Percentiles rank a stretch among this genome's conserved stretches.
Evolutionary conservation across 441 rosid genomes (phyloP).

Genomic region (Adansonia grandidieri): DNA sequence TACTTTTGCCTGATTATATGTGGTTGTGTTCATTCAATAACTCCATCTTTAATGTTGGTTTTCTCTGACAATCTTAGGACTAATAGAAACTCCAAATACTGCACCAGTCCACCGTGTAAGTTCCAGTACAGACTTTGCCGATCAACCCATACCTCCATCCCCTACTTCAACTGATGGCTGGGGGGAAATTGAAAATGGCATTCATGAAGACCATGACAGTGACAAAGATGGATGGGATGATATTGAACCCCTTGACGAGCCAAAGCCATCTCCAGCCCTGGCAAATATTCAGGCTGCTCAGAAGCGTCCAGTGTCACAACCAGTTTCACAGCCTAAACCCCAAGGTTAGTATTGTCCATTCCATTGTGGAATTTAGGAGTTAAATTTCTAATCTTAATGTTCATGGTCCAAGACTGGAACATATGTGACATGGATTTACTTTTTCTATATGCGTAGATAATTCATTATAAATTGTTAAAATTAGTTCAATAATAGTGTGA

Average conservation of each 20-base stretch:
- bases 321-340: conserved; percentile 70
- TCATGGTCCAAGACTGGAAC: neutral
- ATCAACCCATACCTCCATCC: conserved; percentile 74
- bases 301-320: conserved; percentile 67
- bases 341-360: conserved; percentile 55
- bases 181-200: conserved; percentile 95
- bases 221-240: conserved; percentile 99
- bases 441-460: neutral
- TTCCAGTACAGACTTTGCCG: conserved; percentile 74
- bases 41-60: conserved; percentile 31
- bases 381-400: neutral
- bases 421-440: neutral
- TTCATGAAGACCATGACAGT: conserved; percentile 65
- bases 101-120: conserved; percentile 52
- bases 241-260: conserved; percentile 88
- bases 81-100: conserved; percentile 54
- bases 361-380: neutral
- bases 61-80: conserved; percentile 44
- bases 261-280: conserved; percentile 78
- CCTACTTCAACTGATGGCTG: conserved; percentile 99
- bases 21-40: conserved; percentile 10
- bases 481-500: neutral
- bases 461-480: neutral
- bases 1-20: neutral
- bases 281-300: conserved; percentile 96